These are phyloP conservation scores for Symbiodinium pilosum DNA, from an alignment of 73 alveolate species.

Conservation along the genomic window DNA sequence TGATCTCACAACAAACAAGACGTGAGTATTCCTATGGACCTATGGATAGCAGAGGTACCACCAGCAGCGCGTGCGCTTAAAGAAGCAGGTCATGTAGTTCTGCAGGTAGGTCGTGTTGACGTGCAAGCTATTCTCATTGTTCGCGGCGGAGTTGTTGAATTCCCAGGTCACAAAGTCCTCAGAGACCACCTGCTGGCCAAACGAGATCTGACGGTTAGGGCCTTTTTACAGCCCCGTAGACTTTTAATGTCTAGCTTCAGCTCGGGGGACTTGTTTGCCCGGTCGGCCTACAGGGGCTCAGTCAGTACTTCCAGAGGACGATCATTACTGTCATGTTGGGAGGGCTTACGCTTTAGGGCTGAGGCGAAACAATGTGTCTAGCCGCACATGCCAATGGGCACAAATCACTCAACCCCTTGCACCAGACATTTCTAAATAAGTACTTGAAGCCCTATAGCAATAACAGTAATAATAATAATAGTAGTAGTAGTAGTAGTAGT, in stretches of 20 bases:
- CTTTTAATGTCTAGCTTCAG: not conserved
- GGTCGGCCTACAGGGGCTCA: not conserved
- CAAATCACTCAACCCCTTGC: too few species aligned
- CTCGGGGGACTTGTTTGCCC: not conserved
- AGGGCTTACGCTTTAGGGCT: too few species aligned
- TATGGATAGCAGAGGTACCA: not conserved
- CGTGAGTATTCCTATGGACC: not conserved
- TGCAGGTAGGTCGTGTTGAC: slow-evolving; percentile 60
- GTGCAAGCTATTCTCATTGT: slow-evolving; percentile 70
- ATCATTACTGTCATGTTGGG: too few species aligned
- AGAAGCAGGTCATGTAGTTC: slow-evolving; percentile 82
- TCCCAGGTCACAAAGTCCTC: slow-evolving; percentile 79
- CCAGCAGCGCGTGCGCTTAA: slow-evolving; percentile 86
- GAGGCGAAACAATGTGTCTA: too few species aligned
- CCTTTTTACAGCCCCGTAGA: not conserved
- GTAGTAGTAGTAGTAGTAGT: too few species aligned
- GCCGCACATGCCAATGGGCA: too few species aligned
- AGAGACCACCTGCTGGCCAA: slow-evolving; percentile 19
- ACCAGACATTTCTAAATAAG: too few species aligned
- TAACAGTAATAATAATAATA: too few species aligned
- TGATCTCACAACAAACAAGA: not conserved
- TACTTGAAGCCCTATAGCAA: too few species aligned
- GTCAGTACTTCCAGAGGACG: too few species aligned
- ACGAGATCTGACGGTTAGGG: not conserved
- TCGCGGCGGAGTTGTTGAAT: not conserved